Conservation (phyloP, 1,284 basidiomycete species). For the Apiotrichum gamsii region DNA sequence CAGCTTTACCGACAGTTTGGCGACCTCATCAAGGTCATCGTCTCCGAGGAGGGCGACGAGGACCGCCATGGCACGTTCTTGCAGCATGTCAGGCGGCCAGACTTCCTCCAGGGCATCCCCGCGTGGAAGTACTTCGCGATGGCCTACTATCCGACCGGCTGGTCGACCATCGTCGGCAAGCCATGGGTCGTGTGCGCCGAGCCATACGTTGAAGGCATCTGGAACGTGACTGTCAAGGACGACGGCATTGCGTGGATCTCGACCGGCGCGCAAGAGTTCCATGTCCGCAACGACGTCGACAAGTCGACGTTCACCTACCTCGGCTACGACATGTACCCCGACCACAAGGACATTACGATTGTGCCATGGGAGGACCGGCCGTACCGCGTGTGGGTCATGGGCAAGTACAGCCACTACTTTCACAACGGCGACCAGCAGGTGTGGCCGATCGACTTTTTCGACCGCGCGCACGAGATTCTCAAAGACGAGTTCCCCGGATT, state of each 20-base stretch:
- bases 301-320: constrained; percentile 10
- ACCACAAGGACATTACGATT: background rate
- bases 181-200: constrained; percentile 15
- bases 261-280: background rate
- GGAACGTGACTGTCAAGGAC: background rate
- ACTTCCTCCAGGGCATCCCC: constrained; percentile 18
- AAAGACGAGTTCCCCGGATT: constrained; percentile 13
- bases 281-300: background rate
- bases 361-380: constrained; percentile 12
- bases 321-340: constrained; percentile 11
- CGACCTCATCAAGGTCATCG: constrained; percentile 18
- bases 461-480: constrained; percentile 11
- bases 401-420: constrained; percentile 22
- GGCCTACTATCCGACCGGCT: constrained; percentile 20
- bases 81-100: constrained; percentile 7
- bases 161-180: constrained; percentile 16
- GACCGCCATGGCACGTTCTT: constrained; percentile 5
- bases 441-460: constrained; percentile 6
- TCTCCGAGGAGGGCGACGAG: constrained; percentile 8
- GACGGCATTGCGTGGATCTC: constrained; percentile 1
- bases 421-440: constrained; percentile 8
- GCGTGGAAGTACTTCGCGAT: constrained; percentile 28
- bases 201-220: background rate
- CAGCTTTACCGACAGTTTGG: constrained; percentile 24
- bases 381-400: constrained; percentile 21